Percentiles rank a stretch among this genome's conserved stretches.
These are phyloP conservation scores for Zopfochytrium polystomum DNA, from an alignment of 371 early-diverging fungal species.

Conservation along the genomic window DNA sequence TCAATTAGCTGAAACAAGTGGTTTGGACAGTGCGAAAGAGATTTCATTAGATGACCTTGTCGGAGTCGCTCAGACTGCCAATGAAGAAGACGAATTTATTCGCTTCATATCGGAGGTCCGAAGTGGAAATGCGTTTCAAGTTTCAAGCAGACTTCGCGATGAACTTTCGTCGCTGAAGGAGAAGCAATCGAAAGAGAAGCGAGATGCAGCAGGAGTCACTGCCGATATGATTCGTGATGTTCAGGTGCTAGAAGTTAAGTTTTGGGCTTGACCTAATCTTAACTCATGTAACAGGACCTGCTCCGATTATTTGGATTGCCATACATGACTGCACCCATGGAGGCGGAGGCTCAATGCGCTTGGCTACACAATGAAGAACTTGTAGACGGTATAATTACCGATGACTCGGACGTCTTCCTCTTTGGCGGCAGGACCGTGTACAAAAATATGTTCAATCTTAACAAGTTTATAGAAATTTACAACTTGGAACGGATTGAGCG, in stretches of 20 bases:
- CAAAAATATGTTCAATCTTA: conserved; percentile 93
- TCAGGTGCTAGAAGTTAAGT: conserved; percentile 12
- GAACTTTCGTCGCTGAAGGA: conserved; percentile 54
- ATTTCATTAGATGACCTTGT: no score
- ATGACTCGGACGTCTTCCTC: conserved; percentile 97
- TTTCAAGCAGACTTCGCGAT: conserved; percentile 56
- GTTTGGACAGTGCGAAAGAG: no score
- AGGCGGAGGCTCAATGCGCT: conserved; percentile 98
- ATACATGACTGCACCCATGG: conserved; percentile 91
- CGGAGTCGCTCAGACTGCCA: no score
- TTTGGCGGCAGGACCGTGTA: conserved; percentile 91
- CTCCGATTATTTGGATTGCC: conserved; percentile 95
- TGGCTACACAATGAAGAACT: conserved; percentile 61
- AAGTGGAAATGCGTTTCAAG: conserved; percentile 8
- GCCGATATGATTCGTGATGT: conserved; percentile 58
- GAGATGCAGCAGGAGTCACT: conserved; percentile 66
- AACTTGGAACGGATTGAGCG: conserved; percentile 58
- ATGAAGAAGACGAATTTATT: conserved; percentile 59
- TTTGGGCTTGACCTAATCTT: background rate
- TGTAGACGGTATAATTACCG: conserved; percentile 97
- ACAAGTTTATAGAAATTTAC: conserved; percentile 85
- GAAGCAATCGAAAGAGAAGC: conserved; percentile 57
- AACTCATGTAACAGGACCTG: conserved; percentile 45
- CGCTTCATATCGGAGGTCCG: conserved; percentile 54
- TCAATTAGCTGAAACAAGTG: no score